phyloP scores from a whole-genome alignment of 352 stramenopile genomes.

The Phytopythium kandeliae region DNA sequence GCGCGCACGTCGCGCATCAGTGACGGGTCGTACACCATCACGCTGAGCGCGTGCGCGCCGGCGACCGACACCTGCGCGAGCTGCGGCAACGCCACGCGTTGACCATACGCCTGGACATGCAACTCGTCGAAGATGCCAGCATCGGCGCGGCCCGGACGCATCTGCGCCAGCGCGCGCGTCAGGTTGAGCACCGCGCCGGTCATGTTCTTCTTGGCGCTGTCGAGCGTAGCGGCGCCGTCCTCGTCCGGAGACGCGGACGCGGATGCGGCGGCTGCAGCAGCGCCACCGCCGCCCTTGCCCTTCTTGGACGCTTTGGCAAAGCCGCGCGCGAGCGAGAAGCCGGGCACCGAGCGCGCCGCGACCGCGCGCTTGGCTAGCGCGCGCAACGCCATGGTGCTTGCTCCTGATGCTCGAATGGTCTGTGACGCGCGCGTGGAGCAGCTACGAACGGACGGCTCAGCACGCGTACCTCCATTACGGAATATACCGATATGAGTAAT shows the following conservation, averaged over 20 bases:
- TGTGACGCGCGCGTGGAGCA: too few species aligned
- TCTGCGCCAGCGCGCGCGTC: constrained; percentile 63
- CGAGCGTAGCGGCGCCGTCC: constrained; percentile 24
- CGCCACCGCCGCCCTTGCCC: constrained; percentile 20
- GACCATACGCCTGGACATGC: constrained; percentile 72
- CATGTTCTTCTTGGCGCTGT: constrained; percentile 80
- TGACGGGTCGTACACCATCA: constrained; percentile 79
- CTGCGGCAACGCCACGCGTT: constrained; percentile 72
- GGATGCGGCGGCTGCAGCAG: constrained; percentile 1
- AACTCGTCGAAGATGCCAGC: constrained; percentile 81
- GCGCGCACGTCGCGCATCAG: constrained; percentile 68
- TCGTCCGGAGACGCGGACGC: constrained; percentile 5
- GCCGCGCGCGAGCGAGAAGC: constrained; percentile 32
- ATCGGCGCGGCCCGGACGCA: constrained; percentile 74
- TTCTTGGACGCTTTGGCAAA: constrained; percentile 74
- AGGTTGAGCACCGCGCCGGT: constrained; percentile 70
- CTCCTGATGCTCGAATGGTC: too few species aligned
- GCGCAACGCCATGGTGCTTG: constrained; percentile 24
- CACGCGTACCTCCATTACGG: too few species aligned
- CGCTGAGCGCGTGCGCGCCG: constrained; percentile 52
- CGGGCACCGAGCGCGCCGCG: constrained; percentile 17
- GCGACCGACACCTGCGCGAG: constrained; percentile 70
- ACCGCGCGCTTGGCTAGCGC: constrained; percentile 11
- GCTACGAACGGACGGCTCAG: constrained; percentile 2
- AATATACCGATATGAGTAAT: too few species aligned